A percentile compares a stretch with the other conserved stretches of the same genome.
Evolutionary conservation across 768 basidiomycete genomes (phyloP).

Genomic region (Gyrodon lividus): DNA sequence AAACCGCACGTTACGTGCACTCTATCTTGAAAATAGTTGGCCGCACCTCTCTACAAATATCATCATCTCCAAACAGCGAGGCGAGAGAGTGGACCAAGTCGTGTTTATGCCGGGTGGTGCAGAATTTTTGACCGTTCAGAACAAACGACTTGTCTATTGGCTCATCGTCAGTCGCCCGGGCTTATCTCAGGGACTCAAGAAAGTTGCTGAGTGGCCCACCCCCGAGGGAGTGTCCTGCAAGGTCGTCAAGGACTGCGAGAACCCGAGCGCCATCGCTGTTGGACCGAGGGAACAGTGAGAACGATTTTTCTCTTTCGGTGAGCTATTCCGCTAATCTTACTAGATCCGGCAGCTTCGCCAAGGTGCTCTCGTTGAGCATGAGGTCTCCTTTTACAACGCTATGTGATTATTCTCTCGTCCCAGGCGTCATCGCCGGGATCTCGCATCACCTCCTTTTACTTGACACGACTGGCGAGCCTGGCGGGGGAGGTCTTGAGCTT

Average conservation of each 20-base stretch:
- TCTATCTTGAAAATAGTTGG: constrained; percentile 24
- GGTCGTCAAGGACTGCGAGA: constrained; percentile 19
- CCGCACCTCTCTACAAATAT: constrained; percentile 14
- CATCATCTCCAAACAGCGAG: constrained; percentile 7
- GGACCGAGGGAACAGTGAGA: constrained; percentile 14
- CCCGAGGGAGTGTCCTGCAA: constrained; percentile 15
- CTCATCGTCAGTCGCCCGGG: constrained; percentile 18
- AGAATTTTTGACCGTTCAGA: constrained; percentile 28
- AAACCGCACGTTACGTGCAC: constrained; percentile 27
- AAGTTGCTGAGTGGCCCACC: constrained; percentile 19
- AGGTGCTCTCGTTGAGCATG: constrained; percentile 17
- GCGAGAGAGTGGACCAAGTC: constrained; percentile 24
- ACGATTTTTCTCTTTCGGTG: neutral
- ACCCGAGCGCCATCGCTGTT: constrained; percentile 19
- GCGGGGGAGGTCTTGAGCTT: constrained; percentile 24
- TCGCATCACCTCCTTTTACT: constrained; percentile 24
- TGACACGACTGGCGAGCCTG: constrained; percentile 20
- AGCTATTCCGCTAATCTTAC: neutral
- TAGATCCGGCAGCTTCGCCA: constrained; percentile 18
- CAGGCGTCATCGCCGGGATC: constrained; percentile 23
- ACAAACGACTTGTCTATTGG: constrained; percentile 25
- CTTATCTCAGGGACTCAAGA: constrained; percentile 12
- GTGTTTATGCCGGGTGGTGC: constrained; percentile 25
- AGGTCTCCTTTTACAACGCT: constrained; percentile 21
- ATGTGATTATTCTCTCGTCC: constrained; percentile 23